These are phyloP conservation scores for Blepharisma japonicum DNA, from an alignment of 73 alveolate species.

Conservation along the genomic window DNA sequence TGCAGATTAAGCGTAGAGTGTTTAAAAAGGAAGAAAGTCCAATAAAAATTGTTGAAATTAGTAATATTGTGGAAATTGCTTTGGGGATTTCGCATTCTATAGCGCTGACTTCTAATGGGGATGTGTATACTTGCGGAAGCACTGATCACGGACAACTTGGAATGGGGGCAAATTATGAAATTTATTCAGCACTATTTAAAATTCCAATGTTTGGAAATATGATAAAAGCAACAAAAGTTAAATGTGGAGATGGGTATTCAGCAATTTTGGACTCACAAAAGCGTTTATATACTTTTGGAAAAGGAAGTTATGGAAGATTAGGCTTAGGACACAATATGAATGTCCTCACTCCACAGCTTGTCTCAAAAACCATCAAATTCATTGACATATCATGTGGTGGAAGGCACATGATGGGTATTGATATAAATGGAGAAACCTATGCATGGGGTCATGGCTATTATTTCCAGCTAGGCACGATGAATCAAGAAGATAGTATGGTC, in stretches of 20 bases:
- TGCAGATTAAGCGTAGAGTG: neutral
- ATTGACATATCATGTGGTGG: conserved; percentile 64
- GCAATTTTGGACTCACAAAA: conserved; percentile 36
- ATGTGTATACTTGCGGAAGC: conserved; percentile 83
- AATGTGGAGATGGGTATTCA: conserved; percentile 66
- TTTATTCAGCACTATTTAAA: conserved; percentile 30
- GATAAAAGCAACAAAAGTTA: conserved; percentile 48
- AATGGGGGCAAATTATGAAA: conserved; percentile 65
- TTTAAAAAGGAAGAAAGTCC: neutral
- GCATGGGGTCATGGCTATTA: conserved; percentile 84
- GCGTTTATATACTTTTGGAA: conserved; percentile 56
- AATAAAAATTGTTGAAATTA: neutral
- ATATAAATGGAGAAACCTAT: conserved; percentile 48
- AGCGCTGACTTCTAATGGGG: conserved; percentile 75
- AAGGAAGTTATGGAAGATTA: conserved; percentile 57
- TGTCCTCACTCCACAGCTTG: conserved; percentile 34
- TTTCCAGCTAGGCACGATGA: conserved; percentile 75
- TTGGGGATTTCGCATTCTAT: conserved; percentile 91
- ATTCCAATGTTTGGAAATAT: conserved; percentile 36
- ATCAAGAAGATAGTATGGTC: too few species aligned
- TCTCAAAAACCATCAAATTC: conserved; percentile 25
- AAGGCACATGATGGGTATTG: conserved; percentile 70
- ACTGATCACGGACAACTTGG: conserved; percentile 89
- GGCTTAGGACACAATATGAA: conserved; percentile 49
- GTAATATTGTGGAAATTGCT: conserved; percentile 25